Base-by-base conservation (phyloP, 106 monocot genomes). In the Agapanthus africanus region DNA sequence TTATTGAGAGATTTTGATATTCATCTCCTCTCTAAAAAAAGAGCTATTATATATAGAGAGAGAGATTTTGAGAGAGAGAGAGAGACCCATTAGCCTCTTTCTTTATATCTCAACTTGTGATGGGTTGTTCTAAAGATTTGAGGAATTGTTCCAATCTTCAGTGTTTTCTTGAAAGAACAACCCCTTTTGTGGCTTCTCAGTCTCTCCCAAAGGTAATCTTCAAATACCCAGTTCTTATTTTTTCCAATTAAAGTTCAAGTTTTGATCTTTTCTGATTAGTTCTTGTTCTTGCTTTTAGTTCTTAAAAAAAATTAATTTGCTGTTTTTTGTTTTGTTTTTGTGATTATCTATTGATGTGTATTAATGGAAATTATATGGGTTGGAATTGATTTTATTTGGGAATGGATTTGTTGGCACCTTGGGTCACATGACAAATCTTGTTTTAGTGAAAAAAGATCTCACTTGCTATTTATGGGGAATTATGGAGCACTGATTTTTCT, bases 61-160 rank as follows among this genome's bases (percentile, higher is more conserved):
- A 32, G 4, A 33, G 6, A 19, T 37, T 21, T 16, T 39, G 25
- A 64, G 66, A 67, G 21, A 74, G 13, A 30, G 19, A 34, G 40
- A 64, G 18, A 47, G 28, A 68, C 49, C 68, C 68, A 49, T 66
- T 67, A 40, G 21, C 4, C 8, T 51, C 23, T 41, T 5, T 4
- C 6, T n/a, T 27, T 28, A 47, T 23, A 31, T 40, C 40, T 40
- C 19, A 8, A 40, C 7, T 60, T 31, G 11, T 46, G 6, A 10
- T 30, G 28, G 35, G 35, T 31, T 44, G 67, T 75, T 40, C 75
- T 26, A 47, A 40, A 11, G 70, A 69, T 33, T 68, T 14, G 69
- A 66, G 56, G 49, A 74, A 66, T 47, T 63, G 71, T 22, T 87
- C 87, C 25, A 87, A 87, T 71, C 64, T 87, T 1, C 69, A 77